phyloP scores from a whole-genome alignment of 2,329 filamentous ascomycete species.

The Fusarium luffae region DNA sequence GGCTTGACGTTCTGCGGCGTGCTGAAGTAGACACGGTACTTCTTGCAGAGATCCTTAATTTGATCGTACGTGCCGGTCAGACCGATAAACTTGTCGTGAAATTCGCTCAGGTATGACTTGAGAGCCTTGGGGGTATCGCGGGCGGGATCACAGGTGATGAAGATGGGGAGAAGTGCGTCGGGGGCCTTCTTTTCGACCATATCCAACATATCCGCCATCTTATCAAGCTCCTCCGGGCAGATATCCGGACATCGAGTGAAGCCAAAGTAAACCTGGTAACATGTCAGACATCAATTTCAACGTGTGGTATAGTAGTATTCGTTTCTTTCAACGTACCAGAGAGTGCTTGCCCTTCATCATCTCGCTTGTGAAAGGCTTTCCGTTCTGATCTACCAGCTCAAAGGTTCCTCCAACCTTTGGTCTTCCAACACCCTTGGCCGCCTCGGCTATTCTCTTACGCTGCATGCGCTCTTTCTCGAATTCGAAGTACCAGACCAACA shows the following conservation, averaged over 20 bases:
- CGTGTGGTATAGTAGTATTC: background rate
- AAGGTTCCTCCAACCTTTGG: constrained; percentile 95
- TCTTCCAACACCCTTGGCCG: constrained; percentile 90
- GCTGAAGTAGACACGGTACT: constrained; percentile 96
- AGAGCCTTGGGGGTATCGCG: constrained; percentile 88
- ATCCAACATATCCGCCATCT: constrained; percentile 97
- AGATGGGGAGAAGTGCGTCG: constrained; percentile 76
- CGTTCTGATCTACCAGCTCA: constrained; percentile 82
- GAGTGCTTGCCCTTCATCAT: constrained; percentile 89
- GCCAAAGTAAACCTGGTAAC: constrained; percentile 87
- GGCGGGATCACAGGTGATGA: constrained; percentile 95
- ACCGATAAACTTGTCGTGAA: constrained; percentile 86
- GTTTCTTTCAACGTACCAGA: constrained; percentile 64
- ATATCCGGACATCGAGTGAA: constrained; percentile 99
- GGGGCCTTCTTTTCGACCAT: constrained; percentile 66
- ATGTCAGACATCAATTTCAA: constrained; percentile 18
- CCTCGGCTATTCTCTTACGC: constrained; percentile 87
- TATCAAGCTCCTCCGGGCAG: constrained; percentile 98
- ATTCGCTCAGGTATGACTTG: constrained; percentile 88
- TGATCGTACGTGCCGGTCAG: constrained; percentile 94
- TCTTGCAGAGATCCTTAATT: constrained; percentile 94
- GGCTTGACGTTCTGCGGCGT: constrained; percentile 89
- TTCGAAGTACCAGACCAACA: constrained; percentile 90
- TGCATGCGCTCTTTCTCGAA: constrained; percentile 93
- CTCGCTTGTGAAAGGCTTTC: constrained; percentile 78